Conservation (phyloP, 192 early-diverging fungal species). For the Mortierella claussenii region DNA sequence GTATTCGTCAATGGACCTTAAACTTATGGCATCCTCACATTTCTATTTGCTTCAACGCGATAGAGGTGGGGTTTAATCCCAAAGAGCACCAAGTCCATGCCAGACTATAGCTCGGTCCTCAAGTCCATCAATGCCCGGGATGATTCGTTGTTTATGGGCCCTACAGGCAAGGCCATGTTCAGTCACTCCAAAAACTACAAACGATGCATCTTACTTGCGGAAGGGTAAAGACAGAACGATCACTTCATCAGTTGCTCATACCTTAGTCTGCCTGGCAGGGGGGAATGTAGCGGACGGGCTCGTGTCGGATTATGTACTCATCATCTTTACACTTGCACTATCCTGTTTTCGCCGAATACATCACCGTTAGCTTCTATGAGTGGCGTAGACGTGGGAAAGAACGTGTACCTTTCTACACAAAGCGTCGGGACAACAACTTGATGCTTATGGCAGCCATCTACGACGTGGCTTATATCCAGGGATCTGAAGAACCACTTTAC, state of each 20-base stretch:
- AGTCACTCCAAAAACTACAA: constrained; percentile 57
- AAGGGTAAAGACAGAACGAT: no score
- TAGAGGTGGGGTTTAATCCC: constrained; percentile 68
- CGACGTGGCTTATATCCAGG: constrained; percentile 52
- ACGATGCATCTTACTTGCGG: constrained; percentile 63
- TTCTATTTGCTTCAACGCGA: neutral
- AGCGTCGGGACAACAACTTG: constrained; percentile 56
- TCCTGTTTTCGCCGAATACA: no score
- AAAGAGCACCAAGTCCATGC: constrained; percentile 48
- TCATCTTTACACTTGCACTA: no score
- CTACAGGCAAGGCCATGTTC: constrained; percentile 59
- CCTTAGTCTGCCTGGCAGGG: no score
- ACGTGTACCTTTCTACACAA: constrained; percentile 59
- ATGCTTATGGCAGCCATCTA: constrained; percentile 65
- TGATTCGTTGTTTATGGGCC: constrained; percentile 56
- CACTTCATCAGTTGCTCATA: no score
- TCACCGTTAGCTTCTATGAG: constrained; percentile 71
- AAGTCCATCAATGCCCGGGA: constrained; percentile 66
- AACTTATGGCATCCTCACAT: neutral
- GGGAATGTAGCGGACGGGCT: no score
- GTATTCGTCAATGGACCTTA: neutral
- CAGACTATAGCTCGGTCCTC: constrained; percentile 44
- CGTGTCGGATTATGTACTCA: no score
- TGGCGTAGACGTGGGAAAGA: constrained; percentile 62
- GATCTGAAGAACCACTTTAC: constrained; percentile 48